These are phyloP conservation scores for Russula ochroleuca DNA, from an alignment of 768 basidiomycete species.

Conservation along the genomic window DNA sequence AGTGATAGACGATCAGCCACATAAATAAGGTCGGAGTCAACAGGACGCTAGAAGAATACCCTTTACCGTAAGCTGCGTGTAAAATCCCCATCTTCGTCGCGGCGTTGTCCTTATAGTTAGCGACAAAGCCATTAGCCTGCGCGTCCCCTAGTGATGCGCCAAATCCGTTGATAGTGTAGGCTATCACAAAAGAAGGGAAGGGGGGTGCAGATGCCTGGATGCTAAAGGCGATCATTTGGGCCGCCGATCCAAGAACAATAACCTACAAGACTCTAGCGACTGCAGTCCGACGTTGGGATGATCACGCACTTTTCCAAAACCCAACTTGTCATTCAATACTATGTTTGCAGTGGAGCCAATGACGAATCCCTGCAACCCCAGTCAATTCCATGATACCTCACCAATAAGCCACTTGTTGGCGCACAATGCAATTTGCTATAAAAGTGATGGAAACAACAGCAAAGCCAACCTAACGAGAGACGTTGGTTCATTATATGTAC, in stretches of 20 bases:
- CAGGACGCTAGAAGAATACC: not conserved
- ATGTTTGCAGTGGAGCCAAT: conserved; percentile 47
- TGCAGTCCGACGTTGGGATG: not conserved
- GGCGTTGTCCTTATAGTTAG: conserved; percentile 50
- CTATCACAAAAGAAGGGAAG: conserved; percentile 56
- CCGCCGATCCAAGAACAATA: conserved; percentile 44
- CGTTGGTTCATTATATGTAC: conserved; percentile 2
- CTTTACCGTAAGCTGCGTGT: conserved; percentile 58
- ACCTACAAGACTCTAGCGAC: conserved; percentile 32
- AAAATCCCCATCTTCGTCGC: conserved; percentile 66
- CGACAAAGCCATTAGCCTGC: conserved; percentile 68
- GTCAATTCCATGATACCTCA: not conserved
- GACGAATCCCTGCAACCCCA: conserved; percentile 43
- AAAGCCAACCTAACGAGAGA: conserved; percentile 42
- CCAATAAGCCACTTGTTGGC: conserved; percentile 17
- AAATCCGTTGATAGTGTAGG: conserved; percentile 46
- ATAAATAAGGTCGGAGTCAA: not conserved
- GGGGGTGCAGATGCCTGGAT: conserved; percentile 55
- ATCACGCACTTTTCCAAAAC: conserved; percentile 44
- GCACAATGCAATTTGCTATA: conserved; percentile 44
- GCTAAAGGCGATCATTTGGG: conserved; percentile 50
- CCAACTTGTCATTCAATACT: conserved; percentile 41
- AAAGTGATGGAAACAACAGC: conserved; percentile 60
- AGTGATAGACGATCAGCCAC: not conserved
- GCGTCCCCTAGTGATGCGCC: conserved; percentile 58